Evolutionary conservation across 2,329 filamentous ascomycete genomes (phyloP).

Genomic region (Monilinia polystroma): DNA sequence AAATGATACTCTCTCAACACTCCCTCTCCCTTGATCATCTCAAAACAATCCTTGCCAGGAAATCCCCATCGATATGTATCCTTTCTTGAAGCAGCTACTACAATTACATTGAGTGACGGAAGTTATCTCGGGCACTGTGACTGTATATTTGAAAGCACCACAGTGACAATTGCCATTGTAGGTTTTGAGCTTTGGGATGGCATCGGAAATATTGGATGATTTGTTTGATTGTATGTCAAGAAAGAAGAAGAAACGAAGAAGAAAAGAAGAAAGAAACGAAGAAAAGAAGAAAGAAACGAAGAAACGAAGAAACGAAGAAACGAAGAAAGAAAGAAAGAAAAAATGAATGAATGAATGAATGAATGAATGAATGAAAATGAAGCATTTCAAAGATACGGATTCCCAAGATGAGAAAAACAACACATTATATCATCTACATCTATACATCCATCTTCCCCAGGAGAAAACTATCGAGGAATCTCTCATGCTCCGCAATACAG

Average conservation of each 20-base stretch:
- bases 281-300: too few species aligned
- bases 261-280: too few species aligned
- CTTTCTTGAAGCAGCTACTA: constrained; percentile 59
- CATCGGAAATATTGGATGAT: neutral
- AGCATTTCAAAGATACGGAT: too few species aligned
- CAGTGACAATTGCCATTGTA: constrained; percentile 60
- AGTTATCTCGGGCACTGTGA: constrained; percentile 57
- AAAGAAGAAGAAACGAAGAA: neutral
- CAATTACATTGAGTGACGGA: constrained; percentile 61
- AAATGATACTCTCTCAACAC: constrained; percentile 48
- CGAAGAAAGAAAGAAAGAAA: too few species aligned
- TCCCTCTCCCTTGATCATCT: constrained; percentile 49
- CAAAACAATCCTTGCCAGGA: constrained; percentile 41
- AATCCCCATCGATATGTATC: constrained; percentile 46
- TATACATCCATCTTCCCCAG: neutral
- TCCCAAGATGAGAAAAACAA: neutral
- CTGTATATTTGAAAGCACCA: constrained; percentile 52
- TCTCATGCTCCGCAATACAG: too few species aligned
- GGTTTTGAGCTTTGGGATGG: constrained; percentile 26
- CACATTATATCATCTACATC: neutral
- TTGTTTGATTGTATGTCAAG: neutral
- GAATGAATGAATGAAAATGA: neutral
- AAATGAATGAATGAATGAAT: too few species aligned
- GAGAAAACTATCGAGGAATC: too few species aligned
- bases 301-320: too few species aligned